phyloP scores from a whole-genome alignment of 2,329 filamentous ascomycete species.

The Fusarium transvaalense region DNA sequence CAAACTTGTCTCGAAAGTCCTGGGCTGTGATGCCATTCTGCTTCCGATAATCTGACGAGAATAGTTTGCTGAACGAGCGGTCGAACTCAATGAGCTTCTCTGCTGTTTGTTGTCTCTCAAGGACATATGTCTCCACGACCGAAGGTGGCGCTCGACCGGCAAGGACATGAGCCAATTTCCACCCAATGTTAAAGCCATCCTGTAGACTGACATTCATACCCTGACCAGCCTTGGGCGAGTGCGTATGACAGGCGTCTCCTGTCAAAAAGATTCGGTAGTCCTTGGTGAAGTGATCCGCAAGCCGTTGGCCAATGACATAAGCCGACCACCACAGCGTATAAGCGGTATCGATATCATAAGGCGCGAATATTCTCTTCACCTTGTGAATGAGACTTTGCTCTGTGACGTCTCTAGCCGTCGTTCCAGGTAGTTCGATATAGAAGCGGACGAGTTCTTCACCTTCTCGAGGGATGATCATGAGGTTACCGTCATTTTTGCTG shows the following conservation, averaged over 20 bases:
- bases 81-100: slow-evolving; percentile 61
- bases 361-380: slow-evolving; percentile 65
- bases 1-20: slow-evolving; percentile 38
- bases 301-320: slow-evolving; percentile 74
- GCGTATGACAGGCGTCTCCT: slow-evolving; percentile 70
- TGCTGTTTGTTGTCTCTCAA: slow-evolving; percentile 63
- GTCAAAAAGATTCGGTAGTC: slow-evolving; percentile 74
- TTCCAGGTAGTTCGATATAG: slow-evolving; percentile 37
- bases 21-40: slow-evolving; percentile 7
- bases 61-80: slow-evolving; percentile 47
- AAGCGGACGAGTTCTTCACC: slow-evolving; percentile 43
- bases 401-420: slow-evolving; percentile 16
- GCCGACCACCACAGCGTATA: slow-evolving; percentile 47
- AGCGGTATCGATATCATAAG: slow-evolving; percentile 61
- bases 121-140: slow-evolving; percentile 62
- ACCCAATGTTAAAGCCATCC: slow-evolving; percentile 67
- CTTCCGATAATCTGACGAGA: slow-evolving; percentile 35
- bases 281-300: slow-evolving; percentile 55
- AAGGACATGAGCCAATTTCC: slow-evolving; percentile 64
- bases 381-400: slow-evolving; percentile 52
- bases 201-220: slow-evolving; percentile 81
- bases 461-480: slow-evolving; percentile 49
- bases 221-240: slow-evolving; percentile 72
- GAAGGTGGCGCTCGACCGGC: slow-evolving; percentile 42
- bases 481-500: slow-evolving; percentile 36